Conservation (phyloP, 306 rosid genomes). For the Canavalia ensiformis region DNA sequence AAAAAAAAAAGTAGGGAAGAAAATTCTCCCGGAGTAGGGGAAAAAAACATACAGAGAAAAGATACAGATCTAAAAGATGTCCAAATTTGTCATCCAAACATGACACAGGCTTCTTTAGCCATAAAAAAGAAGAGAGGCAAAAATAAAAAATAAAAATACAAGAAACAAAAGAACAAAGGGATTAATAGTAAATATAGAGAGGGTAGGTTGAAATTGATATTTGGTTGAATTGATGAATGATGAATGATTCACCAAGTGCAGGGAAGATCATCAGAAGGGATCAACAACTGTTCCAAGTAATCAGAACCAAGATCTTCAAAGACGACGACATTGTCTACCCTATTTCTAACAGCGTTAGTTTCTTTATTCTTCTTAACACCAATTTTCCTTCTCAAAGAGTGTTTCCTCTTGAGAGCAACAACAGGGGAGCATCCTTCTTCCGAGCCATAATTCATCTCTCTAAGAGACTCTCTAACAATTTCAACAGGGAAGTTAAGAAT, state of each 20-base stretch:
- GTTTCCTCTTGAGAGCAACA: conserved; percentile 86
- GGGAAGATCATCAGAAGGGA: conserved; percentile 59
- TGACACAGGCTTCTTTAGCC: conserved; percentile 15
- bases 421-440: conserved; percentile 88
- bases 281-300: conserved; percentile 86
- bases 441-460: conserved; percentile 59
- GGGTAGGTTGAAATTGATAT: background rate
- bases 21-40: conserved; percentile 5
- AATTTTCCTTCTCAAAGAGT: conserved; percentile 77
- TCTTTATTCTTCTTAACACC: conserved; percentile 62
- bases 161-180: conserved; percentile 37
- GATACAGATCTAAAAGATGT: conserved; percentile 48
- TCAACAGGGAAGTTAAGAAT: conserved; percentile 87
- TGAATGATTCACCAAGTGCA: conserved; percentile 25
- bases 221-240: conserved; percentile 10
- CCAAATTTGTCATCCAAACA: conserved; percentile 48
- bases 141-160: background rate
- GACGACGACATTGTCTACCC: conserved; percentile 75
- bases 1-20: background rate
- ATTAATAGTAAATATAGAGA: background rate
- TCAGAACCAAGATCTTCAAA: conserved; percentile 92
- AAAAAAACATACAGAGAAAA: background rate
- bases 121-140: background rate
- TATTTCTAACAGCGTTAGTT: conserved; percentile 43
- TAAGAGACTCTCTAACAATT: conserved; percentile 76